Evolutionary conservation across 2,329 filamentous ascomycete species (phyloP).

Genomic region (Hymenoscyphus fructigenus): DNA sequence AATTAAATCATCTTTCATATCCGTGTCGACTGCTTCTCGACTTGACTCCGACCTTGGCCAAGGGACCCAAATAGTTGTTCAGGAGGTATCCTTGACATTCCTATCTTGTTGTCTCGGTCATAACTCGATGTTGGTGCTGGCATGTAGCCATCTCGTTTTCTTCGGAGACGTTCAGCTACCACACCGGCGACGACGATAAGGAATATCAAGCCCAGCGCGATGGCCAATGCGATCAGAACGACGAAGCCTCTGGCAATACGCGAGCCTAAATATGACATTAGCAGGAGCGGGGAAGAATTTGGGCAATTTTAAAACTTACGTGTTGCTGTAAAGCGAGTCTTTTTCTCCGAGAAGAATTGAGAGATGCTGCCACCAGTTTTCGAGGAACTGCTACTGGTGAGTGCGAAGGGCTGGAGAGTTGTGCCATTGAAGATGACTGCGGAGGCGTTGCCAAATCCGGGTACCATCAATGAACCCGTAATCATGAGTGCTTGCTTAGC

Average conservation of each 20-base stretch:
- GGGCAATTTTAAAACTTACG: slow-evolving; percentile 48
- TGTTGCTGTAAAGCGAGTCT: slow-evolving; percentile 68
- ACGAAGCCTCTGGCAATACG: slow-evolving; percentile 73
- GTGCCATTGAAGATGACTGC: slow-evolving; percentile 88
- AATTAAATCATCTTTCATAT: slow-evolving; percentile 30
- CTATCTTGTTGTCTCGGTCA: slow-evolving; percentile 51
- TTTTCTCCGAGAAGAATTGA: slow-evolving; percentile 78
- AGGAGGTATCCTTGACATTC: slow-evolving; percentile 60
- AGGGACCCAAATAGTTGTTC: slow-evolving; percentile 46
- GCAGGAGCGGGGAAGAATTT: slow-evolving; percentile 19
- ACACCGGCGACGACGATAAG: slow-evolving; percentile 75
- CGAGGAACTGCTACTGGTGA: slow-evolving; percentile 66
- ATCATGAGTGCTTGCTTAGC: slow-evolving; percentile 73
- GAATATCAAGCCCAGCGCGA: slow-evolving; percentile 75
- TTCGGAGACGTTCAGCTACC: slow-evolving; percentile 70
- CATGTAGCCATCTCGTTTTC: slow-evolving; percentile 75
- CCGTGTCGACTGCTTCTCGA: slow-evolving; percentile 33
- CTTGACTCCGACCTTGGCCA: slow-evolving; percentile 31
- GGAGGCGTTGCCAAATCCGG: slow-evolving; percentile 76
- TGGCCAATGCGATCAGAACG: slow-evolving; percentile 77
- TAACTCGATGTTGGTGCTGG: slow-evolving; percentile 70
- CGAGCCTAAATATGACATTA: slow-evolving; percentile 41
- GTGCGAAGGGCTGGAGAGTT: slow-evolving; percentile 71
- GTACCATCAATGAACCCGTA: slow-evolving; percentile 77
- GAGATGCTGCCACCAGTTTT: slow-evolving; percentile 72